Evolutionary conservation across 2,329 filamentous ascomycete genomes (phyloP), one percentile per base, ranked within the genome.

Genomic region (Aspergillus sp.): DNA sequence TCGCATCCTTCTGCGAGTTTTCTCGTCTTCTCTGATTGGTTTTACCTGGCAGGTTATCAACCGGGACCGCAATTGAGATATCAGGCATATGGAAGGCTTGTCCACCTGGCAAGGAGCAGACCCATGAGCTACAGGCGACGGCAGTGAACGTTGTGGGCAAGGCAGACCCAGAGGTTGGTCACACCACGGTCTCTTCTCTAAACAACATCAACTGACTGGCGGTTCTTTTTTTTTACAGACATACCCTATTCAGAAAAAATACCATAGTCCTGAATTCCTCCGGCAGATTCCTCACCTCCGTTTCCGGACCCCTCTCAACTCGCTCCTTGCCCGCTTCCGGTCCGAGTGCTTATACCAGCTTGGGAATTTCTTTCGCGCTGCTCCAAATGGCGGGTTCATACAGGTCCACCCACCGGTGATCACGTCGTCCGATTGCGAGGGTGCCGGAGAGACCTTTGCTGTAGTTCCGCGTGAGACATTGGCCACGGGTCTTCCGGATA

Each of bases 351-450:
- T 92, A 61, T 84, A 87, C 49, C 83, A 87, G 47, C 74, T 96
- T 44, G 90, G 86, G 53, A 83, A 83, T 47, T 93, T 92, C 75
- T 97, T 98, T 75, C 82, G 83, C 27, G 65, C 68, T 47, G 76
- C 80, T 24, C 82, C 86, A 58, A 82, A 86, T 68, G 83, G 90
- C 58, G 89, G 68, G 3, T 78, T 77, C 59, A 64, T 71, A 8
- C 77, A 98, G 75, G 91, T 90, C 7, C 93, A 98, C 66, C 91
- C 95, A 4, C 95, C 95, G 4, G 87, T 98, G 68, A 90, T 99
- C 68, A 98, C 95, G 2, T 97, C 93, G 0, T 96, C 93, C 0
- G 95, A 99, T 69, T 99, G 95, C 69, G 95, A 99, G 78, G 95
- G 95, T 4, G 95, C 93, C 2, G 95, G 95, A 0, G 93, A 98